phyloP scores from a whole-genome alignment of 495 filamentous ascomycete genomes.

The Astrothelium subdiscretum region DNA sequence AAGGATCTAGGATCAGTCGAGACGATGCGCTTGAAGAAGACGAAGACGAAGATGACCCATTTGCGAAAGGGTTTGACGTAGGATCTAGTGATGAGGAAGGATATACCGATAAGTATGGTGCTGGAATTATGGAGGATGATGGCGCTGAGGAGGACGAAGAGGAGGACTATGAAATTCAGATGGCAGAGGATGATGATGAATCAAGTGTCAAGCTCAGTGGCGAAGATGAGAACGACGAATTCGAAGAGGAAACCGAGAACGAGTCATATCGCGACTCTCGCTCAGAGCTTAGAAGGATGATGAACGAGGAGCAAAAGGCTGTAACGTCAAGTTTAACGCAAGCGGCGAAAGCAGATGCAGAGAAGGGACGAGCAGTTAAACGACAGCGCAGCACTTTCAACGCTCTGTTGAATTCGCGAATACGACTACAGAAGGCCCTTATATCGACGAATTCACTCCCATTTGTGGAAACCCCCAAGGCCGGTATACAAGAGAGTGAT shows the following conservation, averaged over 20 bases:
- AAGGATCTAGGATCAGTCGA: conserved; percentile 66
- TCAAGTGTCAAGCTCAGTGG: conserved; percentile 24
- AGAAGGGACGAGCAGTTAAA: conserved; percentile 78
- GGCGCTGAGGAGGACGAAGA: conserved; percentile 32
- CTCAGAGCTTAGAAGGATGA: conserved; percentile 52
- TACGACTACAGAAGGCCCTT: conserved; percentile 82
- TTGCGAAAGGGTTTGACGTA: conserved; percentile 26
- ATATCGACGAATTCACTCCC: conserved; percentile 66
- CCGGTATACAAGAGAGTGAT: conserved; percentile 3
- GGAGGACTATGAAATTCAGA: conserved; percentile 29
- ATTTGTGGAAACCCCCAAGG: conserved; percentile 8
- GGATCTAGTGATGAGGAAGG: conserved; percentile 17
- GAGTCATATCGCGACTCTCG: conserved; percentile 32
- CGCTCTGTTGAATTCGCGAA: conserved; percentile 71
- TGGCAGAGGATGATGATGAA: conserved; percentile 28
- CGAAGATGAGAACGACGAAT: conserved; percentile 27
- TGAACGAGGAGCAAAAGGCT: conserved; percentile 58
- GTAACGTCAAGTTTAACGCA: conserved; percentile 58
- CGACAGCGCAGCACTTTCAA: conserved; percentile 77
- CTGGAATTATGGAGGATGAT: conserved; percentile 10
- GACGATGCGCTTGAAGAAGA: conserved; percentile 43
- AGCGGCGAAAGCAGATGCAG: conserved; percentile 63
- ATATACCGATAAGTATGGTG: neutral
- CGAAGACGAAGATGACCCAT: conserved; percentile 31
- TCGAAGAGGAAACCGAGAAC: conserved; percentile 17